Conservation (phyloP, 1,284 basidiomycete genomes). For the Leccinum angustisporum region DNA sequence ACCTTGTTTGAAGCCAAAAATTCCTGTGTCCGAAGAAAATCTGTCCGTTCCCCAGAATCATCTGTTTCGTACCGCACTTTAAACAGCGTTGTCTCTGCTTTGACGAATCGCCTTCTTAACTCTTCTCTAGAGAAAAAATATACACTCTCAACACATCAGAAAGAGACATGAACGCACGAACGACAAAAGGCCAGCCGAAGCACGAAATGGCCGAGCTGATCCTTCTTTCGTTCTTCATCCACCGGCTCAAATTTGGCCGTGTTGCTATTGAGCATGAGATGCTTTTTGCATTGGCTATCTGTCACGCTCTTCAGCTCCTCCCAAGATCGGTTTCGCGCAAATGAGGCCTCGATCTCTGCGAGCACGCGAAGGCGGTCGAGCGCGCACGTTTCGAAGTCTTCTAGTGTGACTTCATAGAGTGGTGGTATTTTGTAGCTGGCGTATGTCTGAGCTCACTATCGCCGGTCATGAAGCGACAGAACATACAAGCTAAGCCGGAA, state of each 20-base stretch:
- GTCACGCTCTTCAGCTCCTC: slow-evolving; percentile 74
- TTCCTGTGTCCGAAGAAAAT: slow-evolving; percentile 64
- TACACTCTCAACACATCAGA: not conserved
- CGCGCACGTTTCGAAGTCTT: slow-evolving; percentile 94
- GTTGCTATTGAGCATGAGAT: slow-evolving; percentile 70
- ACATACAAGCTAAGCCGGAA: slow-evolving; percentile 81
- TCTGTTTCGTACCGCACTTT: slow-evolving; percentile 81
- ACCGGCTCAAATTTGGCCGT: slow-evolving; percentile 49
- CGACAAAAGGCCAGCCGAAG: slow-evolving; percentile 94
- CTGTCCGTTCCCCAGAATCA: slow-evolving; percentile 58
- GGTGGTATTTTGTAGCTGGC: slow-evolving; percentile 87
- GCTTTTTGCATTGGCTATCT: slow-evolving; percentile 60
- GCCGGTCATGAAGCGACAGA: not conserved
- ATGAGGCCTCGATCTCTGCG: slow-evolving; percentile 92
- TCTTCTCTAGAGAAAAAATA: slow-evolving; percentile 68
- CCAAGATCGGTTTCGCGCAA: slow-evolving; percentile 79
- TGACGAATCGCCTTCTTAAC: slow-evolving; percentile 84
- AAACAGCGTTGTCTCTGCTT: slow-evolving; percentile 88
- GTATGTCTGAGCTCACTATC: slow-evolving; percentile 7
- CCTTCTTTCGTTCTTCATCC: slow-evolving; percentile 75
- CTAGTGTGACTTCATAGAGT: slow-evolving; percentile 86
- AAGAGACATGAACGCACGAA: slow-evolving; percentile 62
- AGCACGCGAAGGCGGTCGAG: slow-evolving; percentile 88
- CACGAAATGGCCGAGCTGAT: slow-evolving; percentile 95
- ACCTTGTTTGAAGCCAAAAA: slow-evolving; percentile 76